Percentiles rank a stretch among this genome's conserved stretches.
Conservation (phyloP, 1,139 yeast species). For the Suhomyces wounanorum region DNA sequence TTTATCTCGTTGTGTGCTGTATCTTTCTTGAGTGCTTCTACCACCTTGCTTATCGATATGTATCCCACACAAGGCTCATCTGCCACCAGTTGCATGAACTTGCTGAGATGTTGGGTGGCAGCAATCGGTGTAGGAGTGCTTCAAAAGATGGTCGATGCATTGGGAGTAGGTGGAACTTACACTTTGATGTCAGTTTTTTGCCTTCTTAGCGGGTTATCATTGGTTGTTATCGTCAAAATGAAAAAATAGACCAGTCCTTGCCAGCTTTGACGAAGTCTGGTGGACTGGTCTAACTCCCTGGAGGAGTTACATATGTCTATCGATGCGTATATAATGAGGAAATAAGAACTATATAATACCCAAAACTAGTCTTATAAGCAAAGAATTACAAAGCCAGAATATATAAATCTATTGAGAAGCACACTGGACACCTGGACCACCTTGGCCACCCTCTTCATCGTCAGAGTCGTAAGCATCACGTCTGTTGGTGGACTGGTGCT, state of each 20-base stretch:
- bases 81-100: conserved; percentile 33
- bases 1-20: conserved; percentile 50
- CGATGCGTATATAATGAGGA: conserved; percentile 8
- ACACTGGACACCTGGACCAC: conserved; percentile 83
- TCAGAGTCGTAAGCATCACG: conserved; percentile 65
- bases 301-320: conserved; percentile 1
- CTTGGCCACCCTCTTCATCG: conserved; percentile 62
- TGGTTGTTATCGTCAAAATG: conserved; percentile 5
- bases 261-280: not conserved
- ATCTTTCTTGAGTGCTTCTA: conserved; percentile 26
- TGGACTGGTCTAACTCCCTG: not conserved
- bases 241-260: not conserved
- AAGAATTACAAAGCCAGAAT: conserved; percentile 1
- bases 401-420: conserved; percentile 63
- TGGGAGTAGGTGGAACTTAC: conserved; percentile 28
- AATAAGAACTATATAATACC: conserved; percentile 8
- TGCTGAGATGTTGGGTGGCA: conserved; percentile 28
- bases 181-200: conserved; percentile 24
- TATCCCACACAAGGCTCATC: conserved; percentile 33
- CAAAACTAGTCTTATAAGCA: conserved; percentile 3
- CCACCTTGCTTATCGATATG: conserved; percentile 33
- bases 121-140: conserved; percentile 27
- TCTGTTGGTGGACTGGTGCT: conserved; percentile 54
- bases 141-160: conserved; percentile 21
- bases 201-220: conserved; percentile 8